Evolutionary conservation across 164 flowering plant genomes (phyloP).

Genomic region (Stephania yunnanensis): DNA sequence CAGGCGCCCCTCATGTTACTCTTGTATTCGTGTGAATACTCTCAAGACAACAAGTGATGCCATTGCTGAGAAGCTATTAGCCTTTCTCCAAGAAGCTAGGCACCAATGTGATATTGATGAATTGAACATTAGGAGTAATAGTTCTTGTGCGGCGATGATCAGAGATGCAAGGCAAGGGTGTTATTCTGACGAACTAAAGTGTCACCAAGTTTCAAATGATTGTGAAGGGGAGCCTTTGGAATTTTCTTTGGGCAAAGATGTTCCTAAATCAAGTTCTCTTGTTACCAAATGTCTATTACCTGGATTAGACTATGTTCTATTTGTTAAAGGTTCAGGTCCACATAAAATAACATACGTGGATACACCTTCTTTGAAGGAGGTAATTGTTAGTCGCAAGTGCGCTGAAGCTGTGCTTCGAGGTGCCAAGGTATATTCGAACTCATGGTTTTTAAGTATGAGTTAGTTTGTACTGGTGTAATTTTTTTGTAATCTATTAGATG

Average conservation of each 20-base stretch:
- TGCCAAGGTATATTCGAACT: conserved; percentile 60
- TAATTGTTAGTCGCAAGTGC: conserved; percentile 92
- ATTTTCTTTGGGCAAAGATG: conserved; percentile 8
- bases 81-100: conserved; percentile 26
- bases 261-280: conserved; percentile 9
- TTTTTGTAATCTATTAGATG: not conserved
- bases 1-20: conserved; percentile 81
- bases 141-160: conserved; percentile 10
- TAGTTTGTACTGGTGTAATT: not conserved
- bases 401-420: conserved; percentile 99
- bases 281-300: conserved; percentile 66
- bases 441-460: not conserved
- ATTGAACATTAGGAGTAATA: conserved; percentile 1
- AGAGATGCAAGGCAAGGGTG: conserved; percentile 3
- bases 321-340: conserved; percentile 86
- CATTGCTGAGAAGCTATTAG: conserved; percentile 54
- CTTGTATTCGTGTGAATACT: conserved; percentile 85
- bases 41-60: conserved; percentile 63
- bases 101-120: conserved; percentile 7
- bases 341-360: conserved; percentile 50
- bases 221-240: conserved; percentile 1
- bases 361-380: conserved; percentile 60
- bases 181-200: conserved; percentile 13
- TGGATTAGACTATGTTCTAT: conserved; percentile 76
- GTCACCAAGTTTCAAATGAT: conserved; percentile 2